Base-by-base conservation (phyloP, 2,329 filamentous ascomycete genomes). In the Fusarium sp. region DNA sequence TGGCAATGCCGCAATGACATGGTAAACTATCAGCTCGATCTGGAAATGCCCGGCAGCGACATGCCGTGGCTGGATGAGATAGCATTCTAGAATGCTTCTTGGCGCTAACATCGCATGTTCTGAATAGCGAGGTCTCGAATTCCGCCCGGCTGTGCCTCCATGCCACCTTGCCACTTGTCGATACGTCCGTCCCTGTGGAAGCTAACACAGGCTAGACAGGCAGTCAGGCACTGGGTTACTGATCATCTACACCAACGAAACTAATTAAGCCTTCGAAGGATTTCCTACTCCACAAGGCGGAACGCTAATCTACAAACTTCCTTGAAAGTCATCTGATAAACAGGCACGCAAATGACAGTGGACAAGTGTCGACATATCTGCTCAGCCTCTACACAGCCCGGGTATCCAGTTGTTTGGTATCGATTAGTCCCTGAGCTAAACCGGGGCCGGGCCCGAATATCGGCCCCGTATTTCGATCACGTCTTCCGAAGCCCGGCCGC, bases 81-180 rank as follows among this genome's bases (percentile, higher is more conserved):
- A 21, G 30, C 26, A 34, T 68, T 63, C 65, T 67, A 67, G 65
- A 68, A 68, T 42, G 44, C 43, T 68, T 68, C 55, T 34, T 30
- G 19, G 47, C 58, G 52, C 32, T 45, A 40, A 20, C 23, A 47
- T 56, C 26, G 21, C 44, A 38, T 21, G 40, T 53, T 46, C 21
- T 47, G 20, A n/a, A 30, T 3, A 15, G 36, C 6, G 10, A 61
- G 38, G 48, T 60, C 20, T 48, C 36, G 2, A 38, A 14, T 17
- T 42, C 43, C 19, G 46, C 34, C 50, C 20, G 42, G 36, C 43
- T 30, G 51, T 61, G 55, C 60, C 65, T 68, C 24, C 15, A 17
- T 54, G 6, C 28, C 32, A 19, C 57, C 36, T 64, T 32, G 55
- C 65, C 65, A 66, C 44, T 10, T 55, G 8, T 21, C 3, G 36